Base-by-base conservation (phyloP, 352 stramenopile species). In the Phytophthora capsici region DNA sequence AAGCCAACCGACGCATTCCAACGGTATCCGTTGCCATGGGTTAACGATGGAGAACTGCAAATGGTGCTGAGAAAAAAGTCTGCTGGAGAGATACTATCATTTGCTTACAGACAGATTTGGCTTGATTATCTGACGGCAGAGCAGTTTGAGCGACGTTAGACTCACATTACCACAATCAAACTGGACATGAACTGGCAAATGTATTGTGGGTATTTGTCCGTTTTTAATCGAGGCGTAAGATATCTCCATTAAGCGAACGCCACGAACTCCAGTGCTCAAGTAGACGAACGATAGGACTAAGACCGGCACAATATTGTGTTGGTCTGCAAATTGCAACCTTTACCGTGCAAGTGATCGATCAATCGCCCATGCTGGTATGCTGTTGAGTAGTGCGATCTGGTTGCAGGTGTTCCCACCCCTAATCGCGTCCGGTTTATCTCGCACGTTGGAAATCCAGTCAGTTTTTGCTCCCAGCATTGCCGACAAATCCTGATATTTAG, bases 361-460 rank as follows among this genome's bases (percentile, higher is more conserved):
- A 9, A 34, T 34, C 28, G 36, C 36, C n/a, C 36, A 20, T n/a
- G 36, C 16, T 41, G 36, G 19, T 41, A 41, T n/a, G 36, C 36
- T 20, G 36, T 41, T 41, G 36, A 20, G 36, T 14, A 41, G 36
- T 19, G 36, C 7, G 36, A 41, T 41, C 36, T 20, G n/a, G 36
- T 36, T 57, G 37, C 28, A 36, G n/a, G 30, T 62, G 32, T 52
- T 44, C 34, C 51, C 32, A 57, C 63, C 63, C 62, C 62, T 69
- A 56, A 2, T 37, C 37, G 37, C 26, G 20, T 40, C 32, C 28
- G 45, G 41, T 60, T 49, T 65, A 23, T 58, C 41, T 34, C 26
- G 36, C 12, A 25, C 54, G 58, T 47, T 10, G 41, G 46, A 75
- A 72, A 75, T 75, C 67, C 67, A 75, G 67, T 75, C 67, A 75